Evolutionary conservation across 129 eudicot species (phyloP), one percentile per base, ranked within the genome.

Genomic region (Sambucus nigra): DNA sequence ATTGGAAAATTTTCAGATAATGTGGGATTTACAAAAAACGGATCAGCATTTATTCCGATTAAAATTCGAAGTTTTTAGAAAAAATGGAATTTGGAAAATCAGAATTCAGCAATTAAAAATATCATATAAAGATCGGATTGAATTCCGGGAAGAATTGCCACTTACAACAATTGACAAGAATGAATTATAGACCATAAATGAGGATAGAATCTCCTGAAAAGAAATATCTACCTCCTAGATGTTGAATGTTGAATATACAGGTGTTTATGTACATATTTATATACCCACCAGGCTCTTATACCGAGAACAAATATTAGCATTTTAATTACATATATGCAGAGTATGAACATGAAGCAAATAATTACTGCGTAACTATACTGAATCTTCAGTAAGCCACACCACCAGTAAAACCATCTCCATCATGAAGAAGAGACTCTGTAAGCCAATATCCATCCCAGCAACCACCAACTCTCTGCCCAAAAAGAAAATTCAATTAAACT

Each of bases 361-460:
- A 35, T 35, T 7, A 35, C 13, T 12, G 42, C 42, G 42, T 35
- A 45, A 50, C 29, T 39, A 44, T 33, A 45, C 31, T 29, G 55
- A n/a, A 27, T 25, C 55, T 59, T 83, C 63, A 91, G 72, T 91
- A 91, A 16, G 98, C 95, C 61, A 91, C 79, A 49, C 95, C 98
- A 51, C 95, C 94, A 5, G 94, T 73, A 64, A 91, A 91, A 68
- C 81, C 72, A 70, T 91, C 94, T 45, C 98, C 95, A 44, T 91
- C 98, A 28, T 79, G 95, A 61, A 76, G 94, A 12, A 91, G 42
- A 59, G 89, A 81, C 66, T 91, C 94, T 13, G 98, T 91, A 55
- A 91, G 88, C 98, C 98, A 91, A 62, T 91, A 91, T 10, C 95
- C 98, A 64, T 91, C 95, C 98, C 98, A 85, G 38, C 71, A 76